A percentile compares a stretch with the other conserved stretches of the same genome.
phyloP scores from a whole-genome alignment of 2,329 filamentous ascomycete species.

The Claviceps humidiphila region DNA sequence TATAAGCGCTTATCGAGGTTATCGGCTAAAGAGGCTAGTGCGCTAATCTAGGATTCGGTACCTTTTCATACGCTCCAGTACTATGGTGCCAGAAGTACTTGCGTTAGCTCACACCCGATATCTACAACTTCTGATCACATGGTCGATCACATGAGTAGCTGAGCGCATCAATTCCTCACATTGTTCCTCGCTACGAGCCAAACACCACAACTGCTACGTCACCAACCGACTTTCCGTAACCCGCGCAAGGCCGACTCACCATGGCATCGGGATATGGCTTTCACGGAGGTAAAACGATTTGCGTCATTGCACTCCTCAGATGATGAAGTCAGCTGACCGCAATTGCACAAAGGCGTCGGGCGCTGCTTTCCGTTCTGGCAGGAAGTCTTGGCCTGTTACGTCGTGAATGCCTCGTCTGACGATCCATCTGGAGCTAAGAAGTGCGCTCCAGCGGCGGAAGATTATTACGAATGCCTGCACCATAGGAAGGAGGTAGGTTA shows the following conservation, averaged over 20 bases:
- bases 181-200: not conserved
- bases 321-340: conserved; percentile 10
- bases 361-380: conserved; percentile 99
- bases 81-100: not conserved
- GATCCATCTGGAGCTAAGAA: conserved; percentile 75
- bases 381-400: conserved; percentile 95
- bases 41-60: not conserved
- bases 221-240: not conserved
- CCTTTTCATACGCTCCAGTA: not conserved
- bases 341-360: conserved; percentile 34
- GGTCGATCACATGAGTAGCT: not conserved
- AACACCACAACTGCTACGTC: not conserved
- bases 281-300: conserved; percentile 50
- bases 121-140: not conserved
- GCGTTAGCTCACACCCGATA: not conserved
- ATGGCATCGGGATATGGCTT: conserved; percentile 81
- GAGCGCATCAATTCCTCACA: not conserved
- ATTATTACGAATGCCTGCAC: conserved; percentile 98
- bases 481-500: conserved; percentile 89
- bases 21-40: too few species aligned
- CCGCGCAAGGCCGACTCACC: conserved; percentile 14
- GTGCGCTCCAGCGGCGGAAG: conserved; percentile 73
- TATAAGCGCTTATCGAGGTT: not conserved
- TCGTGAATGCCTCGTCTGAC: conserved; percentile 75
- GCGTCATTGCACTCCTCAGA: not conserved